These are phyloP conservation scores for Serendipita vermifera DNA, from an alignment of 768 basidiomycete genomes.

Conservation along the genomic window DNA sequence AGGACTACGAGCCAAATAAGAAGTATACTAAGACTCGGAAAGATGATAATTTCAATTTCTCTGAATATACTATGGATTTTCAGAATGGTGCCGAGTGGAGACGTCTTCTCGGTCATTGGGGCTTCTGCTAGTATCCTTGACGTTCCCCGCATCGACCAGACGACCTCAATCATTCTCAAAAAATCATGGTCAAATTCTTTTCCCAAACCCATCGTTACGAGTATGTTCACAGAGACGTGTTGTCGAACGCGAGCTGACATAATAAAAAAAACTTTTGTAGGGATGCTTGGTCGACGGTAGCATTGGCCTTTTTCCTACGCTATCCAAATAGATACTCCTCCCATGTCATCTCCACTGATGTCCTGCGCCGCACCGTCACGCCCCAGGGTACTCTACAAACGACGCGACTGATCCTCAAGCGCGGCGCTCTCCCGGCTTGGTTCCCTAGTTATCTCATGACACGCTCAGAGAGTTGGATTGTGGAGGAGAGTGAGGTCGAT, in stretches of 20 bases:
- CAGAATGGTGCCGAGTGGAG: too few relatives aligned
- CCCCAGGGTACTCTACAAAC: slow-evolving; percentile 66
- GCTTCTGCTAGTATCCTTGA: too few relatives aligned
- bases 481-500: slow-evolving; percentile 92
- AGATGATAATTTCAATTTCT: too few relatives aligned
- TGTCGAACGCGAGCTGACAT: slow-evolving; percentile 11
- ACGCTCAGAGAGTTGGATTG: slow-evolving; percentile 82
- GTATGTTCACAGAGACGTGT: slow-evolving; percentile 11
- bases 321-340: slow-evolving; percentile 93
- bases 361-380: slow-evolving; percentile 69
- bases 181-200: slow-evolving; percentile 17
- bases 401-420: slow-evolving; percentile 83
- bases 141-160: too few relatives aligned
- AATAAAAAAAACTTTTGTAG: slow-evolving; percentile 28
- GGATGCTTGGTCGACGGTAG: slow-evolving; percentile 88
- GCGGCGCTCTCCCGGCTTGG: slow-evolving; percentile 85
- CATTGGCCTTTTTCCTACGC: slow-evolving; percentile 85
- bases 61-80: too few relatives aligned
- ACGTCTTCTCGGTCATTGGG: too few relatives aligned
- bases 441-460: slow-evolving; percentile 70
- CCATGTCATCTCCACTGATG: slow-evolving; percentile 91
- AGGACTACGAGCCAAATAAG: too few relatives aligned
- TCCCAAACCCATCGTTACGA: slow-evolving; percentile 15
- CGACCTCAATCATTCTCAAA: too few relatives aligned
- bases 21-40: too few relatives aligned